A percentile compares a stretch with the other conserved stretches of the same genome.
Evolutionary conservation across 495 filamentous ascomycete genomes (phyloP).

Genomic region (Coniosporium apollinis): DNA sequence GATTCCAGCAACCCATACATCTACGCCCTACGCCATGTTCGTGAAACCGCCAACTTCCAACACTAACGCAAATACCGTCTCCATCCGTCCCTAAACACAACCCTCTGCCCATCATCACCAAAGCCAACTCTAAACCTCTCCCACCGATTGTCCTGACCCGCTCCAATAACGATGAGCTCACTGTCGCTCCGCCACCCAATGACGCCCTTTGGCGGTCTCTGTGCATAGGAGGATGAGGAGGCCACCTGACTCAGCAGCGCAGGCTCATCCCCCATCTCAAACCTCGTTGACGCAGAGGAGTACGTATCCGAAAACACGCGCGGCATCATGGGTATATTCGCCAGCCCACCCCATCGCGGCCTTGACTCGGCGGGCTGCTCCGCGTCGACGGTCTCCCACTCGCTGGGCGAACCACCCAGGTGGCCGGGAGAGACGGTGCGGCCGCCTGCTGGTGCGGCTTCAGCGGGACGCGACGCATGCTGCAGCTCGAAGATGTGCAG

Average conservation of each 20-base stretch:
- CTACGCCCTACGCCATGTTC: too few relatives aligned
- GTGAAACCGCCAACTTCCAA: too few relatives aligned
- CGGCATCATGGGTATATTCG: slow-evolving; percentile 62
- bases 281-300: neutral
- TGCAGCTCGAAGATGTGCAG: slow-evolving; percentile 81
- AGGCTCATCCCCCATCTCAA: slow-evolving; percentile 59
- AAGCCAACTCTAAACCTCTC: slow-evolving; percentile 60
- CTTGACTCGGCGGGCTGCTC: slow-evolving; percentile 1
- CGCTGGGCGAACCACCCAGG: neutral
- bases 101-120: slow-evolving; percentile 42
- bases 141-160: slow-evolving; percentile 66
- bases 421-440: slow-evolving; percentile 6
- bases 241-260: slow-evolving; percentile 8
- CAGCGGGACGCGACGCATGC: slow-evolving; percentile 19
- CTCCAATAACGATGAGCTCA: slow-evolving; percentile 58
- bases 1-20: too few relatives aligned
- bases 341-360: slow-evolving; percentile 60
- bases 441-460: neutral
- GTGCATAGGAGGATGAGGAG: slow-evolving; percentile 4
- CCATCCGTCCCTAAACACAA: slow-evolving; percentile 57
- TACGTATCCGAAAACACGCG: slow-evolving; percentile 73
- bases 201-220: slow-evolving; percentile 50
- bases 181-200: slow-evolving; percentile 60
- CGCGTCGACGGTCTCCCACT: slow-evolving; percentile 1
- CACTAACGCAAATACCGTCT: slow-evolving; percentile 73